phyloP scores from a whole-genome alignment of 2,329 filamentous ascomycete genomes.

The Penicillium sp. region DNA sequence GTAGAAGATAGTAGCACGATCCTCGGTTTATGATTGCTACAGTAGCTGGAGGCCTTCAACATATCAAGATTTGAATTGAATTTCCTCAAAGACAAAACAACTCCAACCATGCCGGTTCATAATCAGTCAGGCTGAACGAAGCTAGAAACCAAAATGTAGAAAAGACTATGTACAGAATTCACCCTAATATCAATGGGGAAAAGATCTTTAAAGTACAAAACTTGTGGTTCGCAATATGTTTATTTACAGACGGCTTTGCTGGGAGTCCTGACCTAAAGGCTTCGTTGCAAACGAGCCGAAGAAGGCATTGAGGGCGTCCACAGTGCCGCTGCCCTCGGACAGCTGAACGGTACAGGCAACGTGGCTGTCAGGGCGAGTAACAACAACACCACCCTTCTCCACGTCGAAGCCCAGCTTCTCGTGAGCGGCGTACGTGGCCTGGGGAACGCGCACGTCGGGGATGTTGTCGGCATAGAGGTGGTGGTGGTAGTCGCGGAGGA shows the following conservation, averaged over 20 bases:
- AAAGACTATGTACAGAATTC: too few relatives aligned
- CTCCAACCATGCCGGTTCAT: too few relatives aligned
- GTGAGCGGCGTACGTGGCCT: conserved; percentile 66
- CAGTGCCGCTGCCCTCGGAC: conserved; percentile 66
- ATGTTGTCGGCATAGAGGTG: conserved; percentile 82
- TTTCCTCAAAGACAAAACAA: too few relatives aligned
- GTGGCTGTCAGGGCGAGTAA: conserved; percentile 80
- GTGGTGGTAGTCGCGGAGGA: conserved; percentile 66
- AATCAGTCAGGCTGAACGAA: too few relatives aligned
- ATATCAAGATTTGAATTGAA: too few relatives aligned
- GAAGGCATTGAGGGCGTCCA: conserved; percentile 73
- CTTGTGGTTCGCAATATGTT: too few relatives aligned
- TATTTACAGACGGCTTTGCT: conserved; percentile 31
- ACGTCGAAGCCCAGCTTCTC: conserved; percentile 74
- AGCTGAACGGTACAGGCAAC: conserved; percentile 67
- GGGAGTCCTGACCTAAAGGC: conserved; percentile 30
- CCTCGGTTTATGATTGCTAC: too few relatives aligned
- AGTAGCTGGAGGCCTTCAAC: too few relatives aligned
- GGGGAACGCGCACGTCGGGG: conserved; percentile 60
- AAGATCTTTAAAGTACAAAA: too few relatives aligned
- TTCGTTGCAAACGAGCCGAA: conserved; percentile 66
- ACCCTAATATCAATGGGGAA: too few relatives aligned
- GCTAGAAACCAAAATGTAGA: too few relatives aligned
- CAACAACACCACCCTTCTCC: conserved; percentile 66
- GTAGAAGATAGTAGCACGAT: too few relatives aligned